phyloP scores from a whole-genome alignment of 768 basidiomycete species.

The Russula ochroleuca region DNA sequence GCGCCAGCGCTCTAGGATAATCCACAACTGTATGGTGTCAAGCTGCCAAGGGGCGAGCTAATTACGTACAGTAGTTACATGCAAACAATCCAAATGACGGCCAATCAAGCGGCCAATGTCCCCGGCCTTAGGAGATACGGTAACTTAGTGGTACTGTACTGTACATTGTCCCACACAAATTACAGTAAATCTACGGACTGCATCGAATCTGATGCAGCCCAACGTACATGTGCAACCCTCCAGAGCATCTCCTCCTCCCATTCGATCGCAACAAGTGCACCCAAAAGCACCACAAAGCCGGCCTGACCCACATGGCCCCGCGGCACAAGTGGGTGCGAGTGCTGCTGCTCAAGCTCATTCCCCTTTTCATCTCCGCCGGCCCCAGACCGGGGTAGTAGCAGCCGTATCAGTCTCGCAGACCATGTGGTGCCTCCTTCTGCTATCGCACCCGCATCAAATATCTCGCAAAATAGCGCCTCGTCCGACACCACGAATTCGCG shows the following conservation, averaged over 20 bases:
- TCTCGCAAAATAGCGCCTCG: not conserved
- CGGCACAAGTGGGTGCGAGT: not conserved
- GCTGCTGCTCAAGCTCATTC: no score
- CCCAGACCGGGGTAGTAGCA: not conserved
- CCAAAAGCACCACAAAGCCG: not conserved
- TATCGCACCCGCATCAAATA: not conserved
- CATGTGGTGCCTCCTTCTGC: not conserved
- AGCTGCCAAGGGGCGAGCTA: no score
- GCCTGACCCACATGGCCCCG: not conserved
- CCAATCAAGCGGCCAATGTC: no score
- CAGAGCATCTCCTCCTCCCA: conserved; percentile 9
- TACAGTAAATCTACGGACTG: no score
- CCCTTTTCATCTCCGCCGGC: no score
- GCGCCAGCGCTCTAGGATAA: no score
- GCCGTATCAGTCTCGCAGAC: not conserved
- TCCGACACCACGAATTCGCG: conserved; percentile 8
- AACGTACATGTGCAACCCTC: conserved; percentile 1
- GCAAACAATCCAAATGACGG: no score
- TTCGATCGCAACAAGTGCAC: not conserved
- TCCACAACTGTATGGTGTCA: no score
- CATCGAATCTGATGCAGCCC: not conserved
- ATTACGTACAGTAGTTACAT: no score
- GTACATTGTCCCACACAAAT: no score
- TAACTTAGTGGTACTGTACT: no score
- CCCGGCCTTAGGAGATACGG: no score